Evolutionary conservation across 2,329 filamentous ascomycete species (phyloP).

Genomic region (Aspergillus neotritici): DNA sequence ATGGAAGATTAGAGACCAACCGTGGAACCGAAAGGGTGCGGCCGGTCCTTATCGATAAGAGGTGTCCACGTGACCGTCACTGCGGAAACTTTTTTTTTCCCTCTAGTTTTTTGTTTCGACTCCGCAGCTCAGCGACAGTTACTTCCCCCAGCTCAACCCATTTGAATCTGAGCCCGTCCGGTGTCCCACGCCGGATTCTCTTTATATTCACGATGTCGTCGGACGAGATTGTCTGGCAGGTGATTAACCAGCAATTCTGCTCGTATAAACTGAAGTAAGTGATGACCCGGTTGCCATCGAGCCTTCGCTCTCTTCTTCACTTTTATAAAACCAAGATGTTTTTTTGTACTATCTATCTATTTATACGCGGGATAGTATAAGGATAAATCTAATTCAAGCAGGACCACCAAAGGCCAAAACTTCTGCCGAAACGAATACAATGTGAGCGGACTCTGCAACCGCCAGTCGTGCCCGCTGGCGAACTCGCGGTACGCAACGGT

Average conservation of each 20-base stretch:
- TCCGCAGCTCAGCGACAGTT: constrained; percentile 15
- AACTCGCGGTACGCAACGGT: constrained; percentile 92
- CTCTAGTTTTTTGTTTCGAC: not conserved
- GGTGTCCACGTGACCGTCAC: constrained; percentile 22
- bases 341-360: too few species aligned
- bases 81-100: constrained; percentile 28
- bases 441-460: constrained; percentile 73
- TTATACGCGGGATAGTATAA: not conserved
- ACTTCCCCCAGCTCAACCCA: constrained; percentile 19
- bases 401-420: constrained; percentile 76
- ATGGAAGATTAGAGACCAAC: not conserved
- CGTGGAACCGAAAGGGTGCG: not conserved
- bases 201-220: constrained; percentile 60
- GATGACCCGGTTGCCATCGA: not conserved
- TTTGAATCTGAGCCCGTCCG: constrained; percentile 7
- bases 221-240: constrained; percentile 96
- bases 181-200: constrained; percentile 10
- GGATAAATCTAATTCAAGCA: constrained; percentile 27
- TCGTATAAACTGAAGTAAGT: constrained; percentile 85
- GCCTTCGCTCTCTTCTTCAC: not conserved
- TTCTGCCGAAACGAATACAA: constrained; percentile 97
- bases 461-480: constrained; percentile 83
- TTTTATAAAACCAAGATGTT: not conserved
- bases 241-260: constrained; percentile 94
- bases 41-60: constrained; percentile 28